phyloP scores from a whole-genome alignment of 2,329 filamentous ascomycete genomes.

The Sarocladium strictum region DNA sequence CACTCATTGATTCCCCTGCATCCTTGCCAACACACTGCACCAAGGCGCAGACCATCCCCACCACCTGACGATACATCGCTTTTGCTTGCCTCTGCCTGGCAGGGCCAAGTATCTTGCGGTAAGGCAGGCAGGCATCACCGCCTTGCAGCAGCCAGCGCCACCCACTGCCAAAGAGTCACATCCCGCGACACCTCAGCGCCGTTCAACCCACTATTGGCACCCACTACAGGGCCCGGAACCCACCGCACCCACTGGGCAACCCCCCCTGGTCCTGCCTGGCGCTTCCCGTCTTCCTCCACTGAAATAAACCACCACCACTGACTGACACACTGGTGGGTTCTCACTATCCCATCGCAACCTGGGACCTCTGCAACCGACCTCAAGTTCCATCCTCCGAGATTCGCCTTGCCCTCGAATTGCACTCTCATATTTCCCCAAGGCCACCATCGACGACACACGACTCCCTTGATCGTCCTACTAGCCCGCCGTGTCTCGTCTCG shows the following conservation, averaged over 20 bases:
- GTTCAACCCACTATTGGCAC: background rate
- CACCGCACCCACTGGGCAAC: background rate
- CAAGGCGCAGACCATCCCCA: background rate
- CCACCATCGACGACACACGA: background rate
- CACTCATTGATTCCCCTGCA: background rate
- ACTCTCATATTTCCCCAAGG: background rate
- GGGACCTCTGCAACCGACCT: conserved; percentile 4
- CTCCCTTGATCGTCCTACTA: conserved; percentile 1
- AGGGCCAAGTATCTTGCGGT: background rate
- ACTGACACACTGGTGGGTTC: background rate
- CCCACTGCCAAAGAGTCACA: background rate
- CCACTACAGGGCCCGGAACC: conserved; percentile 1
- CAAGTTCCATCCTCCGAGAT: conserved; percentile 6
- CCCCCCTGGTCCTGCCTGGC: background rate
- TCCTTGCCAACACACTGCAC: background rate
- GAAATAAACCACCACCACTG: conserved; percentile 1
- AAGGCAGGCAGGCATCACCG: conserved; percentile 6
- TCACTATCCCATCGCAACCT: background rate
- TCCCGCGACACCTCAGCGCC: too few species aligned
- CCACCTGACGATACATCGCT: conserved; percentile 3
- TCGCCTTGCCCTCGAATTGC: background rate
- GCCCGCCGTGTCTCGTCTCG: conserved; percentile 5
- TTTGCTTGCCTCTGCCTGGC: background rate
- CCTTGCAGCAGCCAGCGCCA: background rate
- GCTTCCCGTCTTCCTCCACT: background rate